Percentiles rank a stretch among this genome's conserved stretches.
Conservation (phyloP, 345 rosid genomes). For the Eucalyptus microcorys region DNA sequence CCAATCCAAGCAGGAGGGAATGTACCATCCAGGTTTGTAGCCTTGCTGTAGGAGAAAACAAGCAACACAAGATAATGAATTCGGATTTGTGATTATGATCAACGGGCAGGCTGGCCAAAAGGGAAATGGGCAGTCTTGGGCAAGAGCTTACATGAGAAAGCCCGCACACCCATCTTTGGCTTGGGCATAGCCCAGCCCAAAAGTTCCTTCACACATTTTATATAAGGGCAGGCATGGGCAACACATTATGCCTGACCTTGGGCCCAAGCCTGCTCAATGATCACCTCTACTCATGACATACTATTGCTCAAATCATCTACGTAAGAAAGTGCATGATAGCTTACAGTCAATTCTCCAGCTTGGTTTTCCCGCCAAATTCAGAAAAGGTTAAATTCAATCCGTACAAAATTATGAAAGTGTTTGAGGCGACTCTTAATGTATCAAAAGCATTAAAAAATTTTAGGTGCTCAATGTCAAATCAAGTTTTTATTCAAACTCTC, state of each 20-base stretch:
- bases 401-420: background rate
- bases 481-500: background rate
- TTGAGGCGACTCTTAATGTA: background rate
- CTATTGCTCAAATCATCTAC: background rate
- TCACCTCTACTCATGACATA: background rate
- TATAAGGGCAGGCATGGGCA: background rate
- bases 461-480: background rate
- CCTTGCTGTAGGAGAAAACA: conserved; percentile 51
- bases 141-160: background rate
- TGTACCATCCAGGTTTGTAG: conserved; percentile 68
- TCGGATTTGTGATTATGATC: background rate
- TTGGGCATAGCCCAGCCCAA: background rate
- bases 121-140: background rate
- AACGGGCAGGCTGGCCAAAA: background rate
- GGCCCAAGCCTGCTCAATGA: background rate
- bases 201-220: background rate
- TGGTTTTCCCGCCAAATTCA: background rate
- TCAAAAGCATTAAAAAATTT: background rate
- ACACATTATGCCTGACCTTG: background rate
- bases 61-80: background rate
- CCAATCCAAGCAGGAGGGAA: conserved; percentile 95
- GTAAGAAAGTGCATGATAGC: background rate
- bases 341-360: background rate
- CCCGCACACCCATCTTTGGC: background rate
- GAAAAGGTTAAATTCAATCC: background rate